These are phyloP conservation scores for Aegilops speltoides DNA, from an alignment of 176 grass and related monocot species.

Conservation along the genomic window DNA sequence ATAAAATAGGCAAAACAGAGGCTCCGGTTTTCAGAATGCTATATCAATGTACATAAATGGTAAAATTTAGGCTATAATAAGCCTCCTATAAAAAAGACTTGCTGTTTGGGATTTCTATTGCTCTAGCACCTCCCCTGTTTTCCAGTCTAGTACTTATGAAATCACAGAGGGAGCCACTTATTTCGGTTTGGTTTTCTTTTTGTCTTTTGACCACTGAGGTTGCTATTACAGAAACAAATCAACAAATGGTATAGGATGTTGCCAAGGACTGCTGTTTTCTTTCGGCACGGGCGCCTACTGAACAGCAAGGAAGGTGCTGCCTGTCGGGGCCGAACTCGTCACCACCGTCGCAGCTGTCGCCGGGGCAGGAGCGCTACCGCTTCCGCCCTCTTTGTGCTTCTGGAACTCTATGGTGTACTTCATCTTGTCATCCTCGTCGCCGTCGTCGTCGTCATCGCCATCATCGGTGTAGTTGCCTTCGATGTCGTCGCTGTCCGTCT, in stretches of 20 bases:
- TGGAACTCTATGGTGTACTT: constrained; percentile 33
- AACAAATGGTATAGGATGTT: constrained; percentile 37
- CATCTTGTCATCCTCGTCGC: constrained; percentile 27
- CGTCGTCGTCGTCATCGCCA: constrained; percentile 9
- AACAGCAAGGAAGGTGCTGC: constrained; percentile 47
- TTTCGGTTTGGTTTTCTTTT: background rate
- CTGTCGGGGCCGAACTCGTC: constrained; percentile 12
- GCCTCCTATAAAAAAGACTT: constrained; percentile 13
- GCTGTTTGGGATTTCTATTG: background rate
- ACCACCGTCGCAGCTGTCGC: constrained; percentile 1
- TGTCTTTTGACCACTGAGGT: background rate
- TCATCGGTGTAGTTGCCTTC: constrained; percentile 33
- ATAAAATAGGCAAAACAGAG: background rate
- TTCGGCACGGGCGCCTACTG: constrained; percentile 32
- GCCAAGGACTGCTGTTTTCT: background rate
- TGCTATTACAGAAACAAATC: constrained; percentile 47
- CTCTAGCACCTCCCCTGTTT: constrained; percentile 25
- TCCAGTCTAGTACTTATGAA: background rate
- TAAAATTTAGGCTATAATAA: constrained; percentile 20
- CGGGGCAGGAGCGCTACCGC: background rate
- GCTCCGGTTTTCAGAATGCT: background rate
- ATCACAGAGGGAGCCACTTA: background rate
- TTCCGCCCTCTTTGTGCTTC: constrained; percentile 1
- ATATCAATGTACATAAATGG: constrained; percentile 29
- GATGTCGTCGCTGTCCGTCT: constrained; percentile 49